A percentile compares a stretch with the other conserved stretches of the same genome.
phyloP scores from a whole-genome alignment of 306 rosid genomes.

The Castanospermum australe region DNA sequence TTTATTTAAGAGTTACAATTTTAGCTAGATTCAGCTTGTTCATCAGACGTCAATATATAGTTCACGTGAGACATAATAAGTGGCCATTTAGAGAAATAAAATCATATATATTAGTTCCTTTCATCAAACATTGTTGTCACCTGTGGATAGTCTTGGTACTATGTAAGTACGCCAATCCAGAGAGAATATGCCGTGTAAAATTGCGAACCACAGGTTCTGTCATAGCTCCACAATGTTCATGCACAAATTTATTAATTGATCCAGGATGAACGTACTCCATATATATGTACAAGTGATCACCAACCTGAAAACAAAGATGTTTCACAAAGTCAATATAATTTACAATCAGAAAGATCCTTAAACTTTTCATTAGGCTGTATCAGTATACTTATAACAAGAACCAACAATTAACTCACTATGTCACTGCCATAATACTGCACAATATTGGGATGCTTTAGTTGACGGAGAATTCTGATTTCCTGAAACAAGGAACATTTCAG shows the following conservation, averaged over 20 bases:
- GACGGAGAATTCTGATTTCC: slow-evolving; percentile 83
- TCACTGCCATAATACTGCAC: slow-evolving; percentile 92
- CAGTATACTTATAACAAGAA: slow-evolving; percentile 8
- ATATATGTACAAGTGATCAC: slow-evolving; percentile 76
- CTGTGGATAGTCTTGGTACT: slow-evolving; percentile 79
- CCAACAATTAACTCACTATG: slow-evolving; percentile 48
- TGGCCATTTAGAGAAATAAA: slow-evolving; percentile 10
- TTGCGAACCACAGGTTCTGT: slow-evolving; percentile 87
- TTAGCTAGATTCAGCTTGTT: slow-evolving; percentile 12
- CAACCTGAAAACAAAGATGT: slow-evolving; percentile 51
- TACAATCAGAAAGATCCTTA: not conserved
- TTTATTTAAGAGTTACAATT: not conserved
- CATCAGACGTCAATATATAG: slow-evolving; percentile 5
- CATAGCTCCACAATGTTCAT: slow-evolving; percentile 66
- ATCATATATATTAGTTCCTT: not conserved
- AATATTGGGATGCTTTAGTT: slow-evolving; percentile 78
- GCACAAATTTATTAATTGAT: slow-evolving; percentile 74
- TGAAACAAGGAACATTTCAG: slow-evolving; percentile 44
- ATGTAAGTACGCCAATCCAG: slow-evolving; percentile 83
- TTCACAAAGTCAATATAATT: slow-evolving; percentile 4
- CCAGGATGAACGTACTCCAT: slow-evolving; percentile 92
- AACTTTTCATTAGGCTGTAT: not conserved
- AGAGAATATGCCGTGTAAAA: slow-evolving; percentile 80
- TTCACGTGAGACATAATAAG: not conserved
- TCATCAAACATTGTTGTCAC: slow-evolving; percentile 42